phyloP scores from a whole-genome alignment of 805 yeast species.

The Huiozyma naganishii region DNA sequence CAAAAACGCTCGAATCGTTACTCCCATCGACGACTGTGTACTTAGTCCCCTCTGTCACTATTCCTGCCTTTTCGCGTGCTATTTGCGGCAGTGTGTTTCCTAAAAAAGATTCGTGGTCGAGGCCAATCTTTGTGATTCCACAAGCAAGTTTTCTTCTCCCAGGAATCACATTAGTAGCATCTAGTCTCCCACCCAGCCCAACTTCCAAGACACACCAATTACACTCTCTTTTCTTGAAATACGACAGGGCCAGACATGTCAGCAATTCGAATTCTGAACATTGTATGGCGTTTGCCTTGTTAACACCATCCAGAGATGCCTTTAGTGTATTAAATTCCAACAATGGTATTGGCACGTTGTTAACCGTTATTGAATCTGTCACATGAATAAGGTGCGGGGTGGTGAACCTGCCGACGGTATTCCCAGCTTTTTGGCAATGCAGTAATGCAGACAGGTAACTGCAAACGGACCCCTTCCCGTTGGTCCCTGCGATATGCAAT shows the following conservation, averaged over 20 bases:
- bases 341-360: conserved; percentile 44
- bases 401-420: conserved; percentile 63
- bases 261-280: conserved; percentile 85
- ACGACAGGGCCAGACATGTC: conserved; percentile 75
- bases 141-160: conserved; percentile 42
- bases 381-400: conserved; percentile 74
- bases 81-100: conserved; percentile 59
- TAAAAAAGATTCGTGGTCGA: conserved; percentile 73
- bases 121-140: conserved; percentile 74
- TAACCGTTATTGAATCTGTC: conserved; percentile 65
- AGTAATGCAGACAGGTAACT: conserved; percentile 66
- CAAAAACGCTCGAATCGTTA: conserved; percentile 42
- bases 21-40: conserved; percentile 60
- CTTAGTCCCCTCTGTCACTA: conserved; percentile 42
- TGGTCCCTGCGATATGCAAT: conserved; percentile 92
- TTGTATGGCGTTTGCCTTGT: conserved; percentile 35
- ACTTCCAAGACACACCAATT: conserved; percentile 83
- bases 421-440: conserved; percentile 28
- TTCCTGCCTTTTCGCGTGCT: conserved; percentile 80
- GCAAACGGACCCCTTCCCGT: conserved; percentile 91
- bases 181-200: conserved; percentile 84
- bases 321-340: conserved; percentile 37
- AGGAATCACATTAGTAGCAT: conserved; percentile 72
- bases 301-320: conserved; percentile 31
- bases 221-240: conserved; percentile 50